Conservation (phyloP, 495 filamentous ascomycete genomes). For the Evernia prunastri region DNA sequence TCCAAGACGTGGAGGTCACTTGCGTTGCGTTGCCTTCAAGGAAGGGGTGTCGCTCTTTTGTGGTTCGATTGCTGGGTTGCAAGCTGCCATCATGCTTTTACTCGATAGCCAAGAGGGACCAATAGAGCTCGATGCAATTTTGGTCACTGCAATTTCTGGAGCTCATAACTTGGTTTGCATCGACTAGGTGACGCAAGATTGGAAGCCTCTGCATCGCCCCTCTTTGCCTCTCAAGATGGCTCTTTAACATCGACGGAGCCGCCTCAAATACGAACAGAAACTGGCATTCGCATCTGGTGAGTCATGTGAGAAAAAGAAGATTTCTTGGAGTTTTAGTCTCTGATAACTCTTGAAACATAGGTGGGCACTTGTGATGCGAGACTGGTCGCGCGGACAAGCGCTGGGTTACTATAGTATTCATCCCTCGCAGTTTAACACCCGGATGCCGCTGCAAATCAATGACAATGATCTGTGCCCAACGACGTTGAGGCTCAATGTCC, state of each 20-base stretch:
- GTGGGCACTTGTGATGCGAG: constrained; percentile 23
- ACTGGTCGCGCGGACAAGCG: constrained; percentile 27
- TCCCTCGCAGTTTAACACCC: constrained; percentile 30
- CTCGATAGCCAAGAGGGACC: constrained; percentile 27
- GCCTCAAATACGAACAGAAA: constrained; percentile 3
- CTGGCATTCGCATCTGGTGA: constrained; percentile 19
- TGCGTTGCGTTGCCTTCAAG: constrained; percentile 29
- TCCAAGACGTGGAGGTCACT: constrained; percentile 28
- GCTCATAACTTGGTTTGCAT: constrained; percentile 30
- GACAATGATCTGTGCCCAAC: constrained; percentile 25
- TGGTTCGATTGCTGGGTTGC: constrained; percentile 31
- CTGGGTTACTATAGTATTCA: constrained; percentile 30
- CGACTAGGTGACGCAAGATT: constrained; percentile 27
- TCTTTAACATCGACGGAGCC: not conserved
- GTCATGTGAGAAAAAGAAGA: not conserved
- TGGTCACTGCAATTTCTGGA: constrained; percentile 32
- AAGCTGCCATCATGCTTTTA: constrained; percentile 33
- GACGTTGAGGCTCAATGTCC: not conserved
- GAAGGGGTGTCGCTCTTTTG: constrained; percentile 28
- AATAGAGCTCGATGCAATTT: constrained; percentile 27
- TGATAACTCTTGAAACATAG: no score
- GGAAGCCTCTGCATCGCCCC: not conserved
- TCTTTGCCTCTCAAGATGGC: not conserved
- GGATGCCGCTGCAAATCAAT: constrained; percentile 29
- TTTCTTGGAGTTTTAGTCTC: no score